These are phyloP conservation scores for Pleoardoris graminearum DNA, from an alignment of 2,329 filamentous ascomycete genomes.

Conservation along the genomic window DNA sequence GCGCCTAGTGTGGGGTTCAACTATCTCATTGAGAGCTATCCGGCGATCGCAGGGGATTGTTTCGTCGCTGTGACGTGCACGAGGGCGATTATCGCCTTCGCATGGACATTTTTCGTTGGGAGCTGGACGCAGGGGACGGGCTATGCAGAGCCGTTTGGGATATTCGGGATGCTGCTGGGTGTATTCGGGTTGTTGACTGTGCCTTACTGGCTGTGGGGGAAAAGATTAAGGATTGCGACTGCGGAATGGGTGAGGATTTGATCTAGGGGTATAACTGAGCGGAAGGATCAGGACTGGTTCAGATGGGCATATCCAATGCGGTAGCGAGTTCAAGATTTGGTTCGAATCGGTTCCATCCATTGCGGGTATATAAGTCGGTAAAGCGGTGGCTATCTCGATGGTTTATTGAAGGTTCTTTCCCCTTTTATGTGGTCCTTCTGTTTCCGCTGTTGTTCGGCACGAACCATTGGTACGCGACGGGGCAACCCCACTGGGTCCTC, in stretches of 20 bases:
- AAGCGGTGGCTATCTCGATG: too few species aligned
- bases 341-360: too few species aligned
- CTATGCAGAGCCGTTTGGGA: constrained; percentile 55
- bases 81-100: constrained; percentile 56
- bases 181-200: constrained; percentile 49
- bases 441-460: too few species aligned
- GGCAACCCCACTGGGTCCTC: too few species aligned
- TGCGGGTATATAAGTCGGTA: too few species aligned
- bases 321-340: too few species aligned
- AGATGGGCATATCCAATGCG: too few species aligned
- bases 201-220: constrained; percentile 46
- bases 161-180: constrained; percentile 58
- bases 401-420: too few species aligned
- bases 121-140: constrained; percentile 53
- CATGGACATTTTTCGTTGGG: constrained; percentile 59
- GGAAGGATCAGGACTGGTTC: too few species aligned
- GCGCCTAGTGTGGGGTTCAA: constrained; percentile 50
- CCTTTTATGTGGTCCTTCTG: too few species aligned
- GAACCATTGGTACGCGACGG: too few species aligned
- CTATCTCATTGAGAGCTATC: constrained; percentile 57
- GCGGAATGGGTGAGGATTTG: constrained; percentile 31
- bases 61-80: constrained; percentile 58
- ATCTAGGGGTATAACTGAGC: neutral
- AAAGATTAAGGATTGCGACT: constrained; percentile 48
- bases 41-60: constrained; percentile 54